Evolutionary conservation across 176 grass and related monocot species (phyloP).

Genomic region (Musa acuminata): DNA sequence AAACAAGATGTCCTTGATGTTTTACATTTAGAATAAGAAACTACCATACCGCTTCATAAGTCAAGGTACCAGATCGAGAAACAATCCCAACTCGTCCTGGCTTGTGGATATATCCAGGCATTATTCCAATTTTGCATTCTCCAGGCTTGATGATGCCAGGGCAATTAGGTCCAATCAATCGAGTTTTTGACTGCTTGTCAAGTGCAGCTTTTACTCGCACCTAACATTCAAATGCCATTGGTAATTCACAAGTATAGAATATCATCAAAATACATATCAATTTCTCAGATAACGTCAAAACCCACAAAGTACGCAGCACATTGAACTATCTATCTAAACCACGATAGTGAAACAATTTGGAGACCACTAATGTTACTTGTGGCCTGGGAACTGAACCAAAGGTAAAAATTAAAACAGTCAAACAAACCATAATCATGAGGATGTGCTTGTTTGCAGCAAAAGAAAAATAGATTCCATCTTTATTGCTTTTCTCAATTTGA

Average conservation of each 20-base stretch:
- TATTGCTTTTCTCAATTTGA: background rate
- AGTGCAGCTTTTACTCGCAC: conserved; percentile 90
- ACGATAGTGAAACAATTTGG: too few relatives aligned
- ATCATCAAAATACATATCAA: too few relatives aligned
- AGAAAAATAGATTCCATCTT: conserved; percentile 1
- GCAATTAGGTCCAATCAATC: conserved; percentile 93
- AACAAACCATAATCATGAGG: too few relatives aligned
- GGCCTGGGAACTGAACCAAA: too few relatives aligned
- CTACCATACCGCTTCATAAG: conserved; percentile 86
- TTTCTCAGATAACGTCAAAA: too few relatives aligned
- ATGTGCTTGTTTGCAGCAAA: background rate
- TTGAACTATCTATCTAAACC: too few relatives aligned
- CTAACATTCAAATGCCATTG: conserved; percentile 20
- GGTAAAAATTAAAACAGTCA: too few relatives aligned
- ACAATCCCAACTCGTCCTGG: conserved; percentile 84
- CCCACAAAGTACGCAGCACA: too few relatives aligned
- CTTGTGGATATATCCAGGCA: conserved; percentile 99
- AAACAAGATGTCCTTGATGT: conserved; percentile 6
- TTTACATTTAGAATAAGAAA: conserved; percentile 8
- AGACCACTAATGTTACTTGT: too few relatives aligned
- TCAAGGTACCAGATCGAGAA: conserved; percentile 99
- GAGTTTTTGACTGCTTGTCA: conserved; percentile 84
- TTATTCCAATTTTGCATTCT: conserved; percentile 99
- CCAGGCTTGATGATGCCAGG: conserved; percentile 98
- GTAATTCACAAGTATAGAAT: too few relatives aligned